Percentiles rank a stretch among this genome's conserved stretches.
Evolutionary conservation across 164 flowering plant genomes (phyloP).

Genomic region (Echeveria elegans): DNA sequence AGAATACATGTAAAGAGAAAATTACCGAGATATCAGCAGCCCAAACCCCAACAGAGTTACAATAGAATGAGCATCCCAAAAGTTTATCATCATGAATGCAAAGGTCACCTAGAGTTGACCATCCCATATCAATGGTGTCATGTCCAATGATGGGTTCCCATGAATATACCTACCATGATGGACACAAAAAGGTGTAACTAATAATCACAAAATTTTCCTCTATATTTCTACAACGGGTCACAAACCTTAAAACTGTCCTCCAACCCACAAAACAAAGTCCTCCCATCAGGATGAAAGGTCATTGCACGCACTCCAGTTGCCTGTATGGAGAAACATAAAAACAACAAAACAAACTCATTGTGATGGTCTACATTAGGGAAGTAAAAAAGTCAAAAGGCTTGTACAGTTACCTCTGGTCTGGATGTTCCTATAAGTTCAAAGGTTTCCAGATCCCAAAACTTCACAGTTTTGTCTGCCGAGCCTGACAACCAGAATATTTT

Average conservation of each 20-base stretch:
- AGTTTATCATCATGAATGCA: slow-evolving; percentile 70
- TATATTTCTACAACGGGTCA: slow-evolving; percentile 11
- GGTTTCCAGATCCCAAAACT: slow-evolving; percentile 77
- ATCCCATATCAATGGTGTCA: slow-evolving; percentile 74
- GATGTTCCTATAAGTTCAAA: slow-evolving; percentile 72
- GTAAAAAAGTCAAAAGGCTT: background rate
- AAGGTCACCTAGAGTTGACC: slow-evolving; percentile 76
- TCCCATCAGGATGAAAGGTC: slow-evolving; percentile 81
- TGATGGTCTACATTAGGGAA: background rate
- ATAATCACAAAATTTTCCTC: background rate
- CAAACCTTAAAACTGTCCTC: slow-evolving; percentile 71
- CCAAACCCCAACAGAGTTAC: slow-evolving; percentile 76
- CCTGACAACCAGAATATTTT: slow-evolving; percentile 29
- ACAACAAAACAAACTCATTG: background rate
- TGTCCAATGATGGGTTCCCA: slow-evolving; percentile 92
- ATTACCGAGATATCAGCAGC: slow-evolving; percentile 66
- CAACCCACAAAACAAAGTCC: slow-evolving; percentile 68
- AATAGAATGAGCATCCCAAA: slow-evolving; percentile 66
- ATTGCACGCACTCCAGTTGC: slow-evolving; percentile 67
- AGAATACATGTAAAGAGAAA: background rate
- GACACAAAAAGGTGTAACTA: background rate
- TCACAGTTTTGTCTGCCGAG: slow-evolving; percentile 69
- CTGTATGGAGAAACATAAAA: slow-evolving; percentile 27
- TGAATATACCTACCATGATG: slow-evolving; percentile 54
- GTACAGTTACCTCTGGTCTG: slow-evolving; percentile 54